These are phyloP conservation scores for Dipteronia sinensis DNA, from an alignment of 345 rosid species.

Conservation along the genomic window DNA sequence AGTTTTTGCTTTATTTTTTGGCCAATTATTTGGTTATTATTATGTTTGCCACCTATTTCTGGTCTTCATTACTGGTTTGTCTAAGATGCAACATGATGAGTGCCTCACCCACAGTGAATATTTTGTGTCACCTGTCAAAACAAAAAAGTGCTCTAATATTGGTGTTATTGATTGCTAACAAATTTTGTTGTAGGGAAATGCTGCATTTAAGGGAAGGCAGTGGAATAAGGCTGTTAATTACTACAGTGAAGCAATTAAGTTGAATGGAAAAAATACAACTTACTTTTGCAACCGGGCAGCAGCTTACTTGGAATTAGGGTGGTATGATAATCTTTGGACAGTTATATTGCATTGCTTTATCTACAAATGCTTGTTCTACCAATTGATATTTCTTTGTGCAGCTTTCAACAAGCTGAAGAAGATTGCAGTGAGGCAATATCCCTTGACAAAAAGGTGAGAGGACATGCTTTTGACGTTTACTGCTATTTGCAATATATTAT, in stretches of 20 bases:
- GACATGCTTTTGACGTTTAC: neutral
- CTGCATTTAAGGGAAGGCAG: constrained; percentile 76
- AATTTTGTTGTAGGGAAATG: constrained; percentile 71
- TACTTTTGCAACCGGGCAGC: constrained; percentile 86
- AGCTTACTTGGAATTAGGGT: constrained; percentile 76
- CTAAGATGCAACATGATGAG: neutral
- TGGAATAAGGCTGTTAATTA: constrained; percentile 85
- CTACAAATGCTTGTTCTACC: neutral
- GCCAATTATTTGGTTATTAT: neutral
- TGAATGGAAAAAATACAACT: constrained; percentile 71
- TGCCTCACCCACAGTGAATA: neutral
- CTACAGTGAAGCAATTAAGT: constrained; percentile 85
- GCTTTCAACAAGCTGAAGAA: constrained; percentile 90
- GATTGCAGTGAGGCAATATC: constrained; percentile 78
- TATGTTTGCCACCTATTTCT: neutral
- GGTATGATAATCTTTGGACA: constrained; percentile 40
- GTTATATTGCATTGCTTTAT: constrained; percentile 14
- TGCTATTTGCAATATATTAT: neutral
- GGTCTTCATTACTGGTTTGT: neutral
- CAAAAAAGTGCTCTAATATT: neutral
- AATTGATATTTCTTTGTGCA: constrained; percentile 33
- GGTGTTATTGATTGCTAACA: constrained; percentile 15
- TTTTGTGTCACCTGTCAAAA: neutral
- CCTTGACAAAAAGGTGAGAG: constrained; percentile 78
- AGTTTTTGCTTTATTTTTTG: neutral